phyloP scores from a whole-genome alignment of 1,284 basidiomycete genomes.

The Naganishia albida region DNA sequence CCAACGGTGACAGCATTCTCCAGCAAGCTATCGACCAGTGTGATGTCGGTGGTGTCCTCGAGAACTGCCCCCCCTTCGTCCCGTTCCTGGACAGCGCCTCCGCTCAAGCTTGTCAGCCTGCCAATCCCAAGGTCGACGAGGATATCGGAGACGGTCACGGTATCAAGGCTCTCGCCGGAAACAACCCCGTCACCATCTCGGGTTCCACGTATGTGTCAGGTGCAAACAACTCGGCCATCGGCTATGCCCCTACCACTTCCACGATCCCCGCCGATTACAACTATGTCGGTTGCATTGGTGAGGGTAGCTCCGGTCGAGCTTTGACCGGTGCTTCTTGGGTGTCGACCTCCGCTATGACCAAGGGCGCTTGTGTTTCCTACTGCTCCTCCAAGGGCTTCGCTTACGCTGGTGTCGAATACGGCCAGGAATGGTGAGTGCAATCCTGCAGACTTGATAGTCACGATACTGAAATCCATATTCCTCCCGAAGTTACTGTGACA shows the following conservation, averaged over 20 bases:
- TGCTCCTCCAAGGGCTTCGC: conserved; percentile 40
- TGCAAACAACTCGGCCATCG: conserved; percentile 34
- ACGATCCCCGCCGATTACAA: conserved; percentile 38
- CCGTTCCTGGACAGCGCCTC: conserved; percentile 45
- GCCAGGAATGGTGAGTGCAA: conserved; percentile 38
- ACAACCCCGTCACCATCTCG: conserved; percentile 44
- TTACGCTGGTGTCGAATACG: conserved; percentile 45
- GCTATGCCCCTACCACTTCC: conserved; percentile 16
- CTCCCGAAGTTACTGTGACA: conserved; percentile 36
- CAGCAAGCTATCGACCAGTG: conserved; percentile 50
- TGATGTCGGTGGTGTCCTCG: conserved; percentile 46
- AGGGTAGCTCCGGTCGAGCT: conserved; percentile 33
- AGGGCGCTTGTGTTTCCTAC: conserved; percentile 33
- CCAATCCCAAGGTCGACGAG: conserved; percentile 48
- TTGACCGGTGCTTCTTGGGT: conserved; percentile 37
- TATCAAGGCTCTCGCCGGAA: conserved; percentile 47
- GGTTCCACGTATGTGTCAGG: conserved; percentile 39
- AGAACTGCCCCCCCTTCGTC: conserved; percentile 48
- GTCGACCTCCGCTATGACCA: conserved; percentile 35
- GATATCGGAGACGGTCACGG: conserved; percentile 45
- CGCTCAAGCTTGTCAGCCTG: conserved; percentile 44
- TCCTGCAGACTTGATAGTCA: too few relatives aligned
- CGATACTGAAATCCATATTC: conserved; percentile 35
- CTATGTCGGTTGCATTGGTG: conserved; percentile 16
- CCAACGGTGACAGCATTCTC: conserved; percentile 47